phyloP scores from a whole-genome alignment of 345 rosid genomes.

The Odontarrhena argentea region DNA sequence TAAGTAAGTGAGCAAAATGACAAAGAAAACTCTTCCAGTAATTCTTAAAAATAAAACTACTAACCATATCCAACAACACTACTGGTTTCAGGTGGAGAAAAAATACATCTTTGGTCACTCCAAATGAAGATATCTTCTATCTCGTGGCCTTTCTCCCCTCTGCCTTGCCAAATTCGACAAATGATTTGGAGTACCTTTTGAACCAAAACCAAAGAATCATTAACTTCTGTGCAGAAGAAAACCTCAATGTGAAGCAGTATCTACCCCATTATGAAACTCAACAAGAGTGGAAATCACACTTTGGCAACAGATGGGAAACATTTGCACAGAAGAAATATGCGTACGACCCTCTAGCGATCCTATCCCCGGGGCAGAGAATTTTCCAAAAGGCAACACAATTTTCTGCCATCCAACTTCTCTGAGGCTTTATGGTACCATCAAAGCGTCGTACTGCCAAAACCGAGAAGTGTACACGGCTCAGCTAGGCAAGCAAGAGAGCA shows the following conservation, averaged over 20 bases:
- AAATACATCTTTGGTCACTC: constrained; percentile 69
- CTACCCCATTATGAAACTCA: constrained; percentile 66
- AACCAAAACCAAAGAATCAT: constrained; percentile 62
- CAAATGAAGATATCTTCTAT: constrained; percentile 77
- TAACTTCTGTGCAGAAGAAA: constrained; percentile 47
- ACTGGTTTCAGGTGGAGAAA: constrained; percentile 78
- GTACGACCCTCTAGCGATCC: constrained; percentile 82
- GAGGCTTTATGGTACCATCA: constrained; percentile 22
- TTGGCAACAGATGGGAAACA: constrained; percentile 72
- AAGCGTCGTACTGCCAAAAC: constrained; percentile 32
- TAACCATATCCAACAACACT: constrained; percentile 28
- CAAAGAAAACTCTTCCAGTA: not conserved
- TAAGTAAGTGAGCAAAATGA: constrained; percentile 50
- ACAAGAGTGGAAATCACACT: constrained; percentile 81
- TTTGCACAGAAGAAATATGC: constrained; percentile 58
- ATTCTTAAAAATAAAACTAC: not conserved
- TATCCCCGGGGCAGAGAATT: constrained; percentile 86
- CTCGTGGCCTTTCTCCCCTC: constrained; percentile 78
- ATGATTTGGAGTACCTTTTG: constrained; percentile 59
- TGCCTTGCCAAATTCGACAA: constrained; percentile 61
- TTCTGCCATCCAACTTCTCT: constrained; percentile 34
- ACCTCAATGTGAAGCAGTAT: constrained; percentile 68
- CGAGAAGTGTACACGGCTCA: constrained; percentile 42
- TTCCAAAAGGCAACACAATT: constrained; percentile 55
- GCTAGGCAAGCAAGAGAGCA: constrained; percentile 37